A percentile compares a stretch with the other conserved stretches of the same genome.
Evolutionary conservation across 1,284 basidiomycete species (phyloP).

Genomic region (Cryptococcus jaspeensis): DNA sequence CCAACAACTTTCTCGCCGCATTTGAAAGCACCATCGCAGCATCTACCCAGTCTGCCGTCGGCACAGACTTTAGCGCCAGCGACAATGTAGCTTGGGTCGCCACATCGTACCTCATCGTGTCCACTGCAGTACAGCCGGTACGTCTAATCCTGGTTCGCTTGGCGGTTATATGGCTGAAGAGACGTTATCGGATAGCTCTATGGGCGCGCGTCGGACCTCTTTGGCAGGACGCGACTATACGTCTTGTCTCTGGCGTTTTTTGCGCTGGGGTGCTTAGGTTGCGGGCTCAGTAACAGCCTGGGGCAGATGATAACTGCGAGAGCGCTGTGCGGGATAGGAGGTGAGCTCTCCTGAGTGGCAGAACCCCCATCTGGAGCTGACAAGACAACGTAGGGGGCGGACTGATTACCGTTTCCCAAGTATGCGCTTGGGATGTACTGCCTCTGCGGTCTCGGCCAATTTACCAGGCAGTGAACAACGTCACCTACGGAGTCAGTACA

Average conservation of each 20-base stretch:
- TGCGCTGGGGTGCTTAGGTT: conserved; percentile 20
- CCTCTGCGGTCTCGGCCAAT: conserved; percentile 16
- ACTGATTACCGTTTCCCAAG: conserved; percentile 25
- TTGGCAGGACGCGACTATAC: conserved; percentile 22
- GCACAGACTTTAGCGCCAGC: conserved; percentile 17
- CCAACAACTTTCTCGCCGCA: conserved; percentile 24
- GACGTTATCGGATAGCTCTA: conserved; percentile 11
- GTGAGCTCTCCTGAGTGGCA: conserved; percentile 4
- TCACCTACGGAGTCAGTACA: conserved; percentile 23
- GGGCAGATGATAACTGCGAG: conserved; percentile 23
- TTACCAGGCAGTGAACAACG: conserved; percentile 29
- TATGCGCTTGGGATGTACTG: conserved; percentile 25
- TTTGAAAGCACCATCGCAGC: conserved; percentile 31
- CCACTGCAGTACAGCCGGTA: conserved; percentile 25
- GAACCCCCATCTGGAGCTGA: not conserved
- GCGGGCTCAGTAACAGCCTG: conserved; percentile 17
- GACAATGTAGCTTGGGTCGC: conserved; percentile 29
- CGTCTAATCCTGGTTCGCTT: conserved; percentile 2
- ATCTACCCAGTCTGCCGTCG: conserved; percentile 24
- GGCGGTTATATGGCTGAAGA: not conserved
- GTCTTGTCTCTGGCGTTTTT: conserved; percentile 21
- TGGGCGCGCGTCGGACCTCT: conserved; percentile 23
- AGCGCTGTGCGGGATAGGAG: conserved; percentile 25
- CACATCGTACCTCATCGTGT: conserved; percentile 25
- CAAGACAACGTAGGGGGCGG: conserved; percentile 13